Evolutionary conservation across 176 grass and related monocot genomes (phyloP), one percentile per base, ranked within the genome.

Genomic region (Guadua angustifolia): DNA sequence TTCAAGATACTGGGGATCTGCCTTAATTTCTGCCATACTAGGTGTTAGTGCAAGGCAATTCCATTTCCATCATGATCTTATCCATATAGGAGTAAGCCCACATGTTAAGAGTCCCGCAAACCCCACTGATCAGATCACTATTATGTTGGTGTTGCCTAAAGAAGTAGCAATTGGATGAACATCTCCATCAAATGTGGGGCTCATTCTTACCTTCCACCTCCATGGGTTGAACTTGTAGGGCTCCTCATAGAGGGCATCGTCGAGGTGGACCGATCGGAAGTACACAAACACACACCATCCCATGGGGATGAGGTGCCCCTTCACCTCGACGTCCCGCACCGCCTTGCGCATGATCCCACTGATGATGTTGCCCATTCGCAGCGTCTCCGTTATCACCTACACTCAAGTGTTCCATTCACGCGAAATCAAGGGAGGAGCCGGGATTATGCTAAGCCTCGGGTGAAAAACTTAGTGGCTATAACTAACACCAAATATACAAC

Each of bases 271-370:
- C 15, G 96, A 95, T 53, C 96, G 80, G 59, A 99, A 99, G 88
- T 99, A 99, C 61, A 89, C 78, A 6, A 99, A 91, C 57, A 99
- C 87, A 42, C 96, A 92, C 96, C 96, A 99, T 9, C 91, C 96
- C 85, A 95, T 95, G 17, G 96, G 96, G 59, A 99, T 95, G 61
- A 95, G 87, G 65, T 99, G 91, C 6, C 93, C 96, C 83, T 94
- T 99, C 72, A 99, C 88, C 81, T 95, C 93, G 1, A 95, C 78
- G 4, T 99, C 96, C 24, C 67, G 87, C 14, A 92, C 89, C 2
- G 96, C 93, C 87, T 94, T 99, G 35, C 96, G 89, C 96, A 99
- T 99, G 85, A 99, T 95, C 75, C 96, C 96, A 0, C 85, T 90
- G 21, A 99, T 99, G 39, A 99, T 95, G 84, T 99, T 99, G 16